Evolutionary conservation across 805 yeast genomes (phyloP), one percentile per base, ranked within the genome.

Genomic region (Clavispora santaluciae): DNA sequence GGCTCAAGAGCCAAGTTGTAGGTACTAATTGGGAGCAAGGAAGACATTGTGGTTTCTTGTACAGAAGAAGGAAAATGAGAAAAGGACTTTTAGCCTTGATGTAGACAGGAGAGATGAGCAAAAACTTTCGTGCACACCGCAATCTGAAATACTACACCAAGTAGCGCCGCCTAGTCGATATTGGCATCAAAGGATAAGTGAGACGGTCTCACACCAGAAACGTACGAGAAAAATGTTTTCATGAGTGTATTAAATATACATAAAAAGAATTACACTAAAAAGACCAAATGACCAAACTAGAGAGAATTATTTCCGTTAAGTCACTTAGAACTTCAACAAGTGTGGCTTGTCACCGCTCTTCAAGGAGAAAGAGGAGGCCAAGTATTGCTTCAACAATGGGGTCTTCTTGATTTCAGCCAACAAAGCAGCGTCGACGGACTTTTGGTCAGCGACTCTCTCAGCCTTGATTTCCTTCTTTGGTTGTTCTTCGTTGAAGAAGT

Each of bases 341-440:
- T 91, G 98, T 66, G 98, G 99, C 75, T 78, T 88, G 81, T 91
- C 99, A 75, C 98, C 98, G 76, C 79, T 81, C 86, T 88, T 90
- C 76, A 93, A 83, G 60, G 96, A 85, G 90, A 91, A 91, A 57
- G 95, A 77, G 61, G 96, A 71, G 59, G 96, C 84, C 70, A 91
- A 82, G 86, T 91, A 91, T 78, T 90, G 95, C 76, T 88, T 87
- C 73, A 91, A 85, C 70, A 88, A 81, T 71, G 97, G 95, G 64
- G 96, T 89, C 81, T 89, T 86, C 84, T 90, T 89, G 79, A 93
- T 86, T 77, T 86, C 93, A 62, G 91, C 75, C 66, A 93, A 76
- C 68, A 91, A 78, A 67, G 91, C 84, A 72, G 87, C 81, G 77
- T 91, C 99, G 60, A 91, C 95, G 48, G 78, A 60, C 84, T 91